phyloP scores from a whole-genome alignment of 192 early-diverging fungal species.

The Kickxella alabastrina region DNA sequence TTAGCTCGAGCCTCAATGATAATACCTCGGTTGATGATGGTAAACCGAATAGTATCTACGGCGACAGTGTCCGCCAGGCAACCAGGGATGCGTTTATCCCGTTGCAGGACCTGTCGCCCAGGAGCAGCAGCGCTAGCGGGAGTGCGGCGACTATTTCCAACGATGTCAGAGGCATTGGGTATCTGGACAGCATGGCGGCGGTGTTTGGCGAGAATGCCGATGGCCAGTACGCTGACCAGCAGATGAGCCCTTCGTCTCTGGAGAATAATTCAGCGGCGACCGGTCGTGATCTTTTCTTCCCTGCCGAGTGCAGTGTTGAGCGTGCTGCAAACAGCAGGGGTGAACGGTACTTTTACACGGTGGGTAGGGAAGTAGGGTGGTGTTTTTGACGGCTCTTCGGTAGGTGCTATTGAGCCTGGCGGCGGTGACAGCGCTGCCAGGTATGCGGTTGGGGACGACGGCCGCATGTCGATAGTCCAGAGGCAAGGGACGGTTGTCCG shows the following conservation, averaged over 20 bases:
- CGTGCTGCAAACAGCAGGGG: constrained; percentile 32
- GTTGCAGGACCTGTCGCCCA: constrained; percentile 8
- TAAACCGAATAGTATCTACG: constrained; percentile 48
- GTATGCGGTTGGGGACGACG: constrained; percentile 2
- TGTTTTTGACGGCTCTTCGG: constrained; percentile 52
- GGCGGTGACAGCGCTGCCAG: constrained; percentile 23
- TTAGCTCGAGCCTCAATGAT: background rate
- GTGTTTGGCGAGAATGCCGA: background rate
- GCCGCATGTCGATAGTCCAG: background rate
- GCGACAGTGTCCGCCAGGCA: constrained; percentile 25
- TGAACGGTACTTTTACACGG: constrained; percentile 50
- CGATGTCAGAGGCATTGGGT: background rate
- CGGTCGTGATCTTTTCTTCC: too few relatives aligned
- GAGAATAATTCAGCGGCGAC: constrained; percentile 15
- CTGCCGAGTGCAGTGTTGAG: constrained; percentile 50
- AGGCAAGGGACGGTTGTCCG: background rate
- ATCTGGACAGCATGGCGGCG: background rate
- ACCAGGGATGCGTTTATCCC: background rate
- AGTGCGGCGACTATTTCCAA: background rate
- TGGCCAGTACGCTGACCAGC: background rate
- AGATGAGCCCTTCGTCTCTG: background rate
- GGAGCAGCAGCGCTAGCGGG: constrained; percentile 1
- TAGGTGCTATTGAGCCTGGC: constrained; percentile 15
- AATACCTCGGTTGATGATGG: constrained; percentile 23
- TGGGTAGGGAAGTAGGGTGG: constrained; percentile 55